These are phyloP conservation scores for Blastocystis sp. DNA, from an alignment of 352 stramenopile species.

Conservation along the genomic window DNA sequence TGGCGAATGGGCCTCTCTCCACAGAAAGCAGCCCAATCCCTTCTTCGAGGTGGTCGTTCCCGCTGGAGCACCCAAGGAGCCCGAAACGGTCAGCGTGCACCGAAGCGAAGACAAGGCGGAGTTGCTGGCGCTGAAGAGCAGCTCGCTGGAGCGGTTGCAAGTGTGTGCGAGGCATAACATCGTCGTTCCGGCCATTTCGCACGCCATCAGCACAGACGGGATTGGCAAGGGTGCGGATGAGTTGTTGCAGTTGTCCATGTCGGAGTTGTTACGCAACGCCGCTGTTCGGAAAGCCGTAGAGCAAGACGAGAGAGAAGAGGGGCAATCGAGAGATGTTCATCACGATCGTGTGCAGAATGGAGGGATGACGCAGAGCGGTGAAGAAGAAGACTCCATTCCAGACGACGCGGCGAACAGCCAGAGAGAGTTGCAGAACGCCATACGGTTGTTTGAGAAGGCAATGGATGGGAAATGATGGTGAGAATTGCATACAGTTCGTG, in stretches of 20 bases:
- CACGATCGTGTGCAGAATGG: background rate
- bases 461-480: background rate
- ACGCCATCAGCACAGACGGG: background rate
- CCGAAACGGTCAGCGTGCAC: background rate
- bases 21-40: background rate
- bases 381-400: background rate
- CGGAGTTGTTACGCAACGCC: background rate
- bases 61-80: background rate
- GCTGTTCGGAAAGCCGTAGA: background rate
- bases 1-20: background rate
- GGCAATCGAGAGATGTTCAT: background rate
- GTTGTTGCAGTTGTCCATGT: slow-evolving; percentile 6
- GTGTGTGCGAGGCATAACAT: background rate
- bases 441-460: no score
- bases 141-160: background rate
- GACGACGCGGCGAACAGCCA: background rate
- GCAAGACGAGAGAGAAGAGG: background rate
- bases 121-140: background rate
- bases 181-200: background rate
- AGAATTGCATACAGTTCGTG: slow-evolving; percentile 16
- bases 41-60: slow-evolving; percentile 2
- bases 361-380: background rate
- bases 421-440: no score
- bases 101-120: background rate
- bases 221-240: background rate